These are phyloP conservation scores for Linum tenue DNA, from an alignment of 345 rosid species.

Conservation along the genomic window DNA sequence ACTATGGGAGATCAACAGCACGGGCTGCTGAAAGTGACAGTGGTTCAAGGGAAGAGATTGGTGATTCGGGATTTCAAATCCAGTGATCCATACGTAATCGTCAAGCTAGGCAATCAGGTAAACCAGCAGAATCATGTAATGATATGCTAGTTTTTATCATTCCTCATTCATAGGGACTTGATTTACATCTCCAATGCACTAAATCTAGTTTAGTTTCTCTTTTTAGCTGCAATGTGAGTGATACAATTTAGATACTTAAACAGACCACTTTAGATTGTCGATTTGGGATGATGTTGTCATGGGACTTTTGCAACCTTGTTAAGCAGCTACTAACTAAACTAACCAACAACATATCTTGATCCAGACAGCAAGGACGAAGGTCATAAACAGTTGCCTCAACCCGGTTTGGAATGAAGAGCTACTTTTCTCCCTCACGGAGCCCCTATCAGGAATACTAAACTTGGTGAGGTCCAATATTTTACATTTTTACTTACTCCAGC, in stretches of 20 bases:
- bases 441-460: conserved; percentile 41
- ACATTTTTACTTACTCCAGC: no score
- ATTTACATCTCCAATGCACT: background rate
- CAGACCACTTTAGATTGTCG: background rate
- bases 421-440: conserved; percentile 59
- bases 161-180: background rate
- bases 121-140: background rate
- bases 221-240: no score
- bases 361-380: conserved; percentile 87
- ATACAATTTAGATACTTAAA: no score
- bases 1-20: conserved; percentile 51
- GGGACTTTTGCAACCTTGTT: background rate
- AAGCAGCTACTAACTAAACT: background rate
- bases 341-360: background rate
- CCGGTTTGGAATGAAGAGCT: conserved; percentile 97
- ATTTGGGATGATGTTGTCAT: background rate
- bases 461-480: conserved; percentile 33
- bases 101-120: conserved; percentile 83
- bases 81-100: conserved; percentile 92
- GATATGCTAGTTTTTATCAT: background rate
- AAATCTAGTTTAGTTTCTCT: background rate
- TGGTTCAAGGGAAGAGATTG: conserved; percentile 66
- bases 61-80: conserved; percentile 88
- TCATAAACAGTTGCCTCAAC: conserved; percentile 81
- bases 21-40: conserved; percentile 64